phyloP scores from a whole-genome alignment of 2,329 filamentous ascomycete genomes.

The Penicillium sp. region DNA sequence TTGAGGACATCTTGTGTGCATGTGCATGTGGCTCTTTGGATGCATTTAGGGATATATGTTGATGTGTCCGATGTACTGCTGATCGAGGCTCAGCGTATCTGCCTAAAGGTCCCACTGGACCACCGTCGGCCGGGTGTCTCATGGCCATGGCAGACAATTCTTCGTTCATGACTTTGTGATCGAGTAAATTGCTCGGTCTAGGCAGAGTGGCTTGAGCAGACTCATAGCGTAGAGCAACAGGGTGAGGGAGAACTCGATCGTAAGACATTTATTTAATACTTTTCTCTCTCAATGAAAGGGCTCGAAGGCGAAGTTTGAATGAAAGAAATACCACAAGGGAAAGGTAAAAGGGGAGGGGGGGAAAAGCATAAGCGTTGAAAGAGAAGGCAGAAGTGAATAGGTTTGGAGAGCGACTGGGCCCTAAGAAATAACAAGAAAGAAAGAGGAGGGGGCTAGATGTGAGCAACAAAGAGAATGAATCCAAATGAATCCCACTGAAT shows the following conservation, averaged over 20 bases:
- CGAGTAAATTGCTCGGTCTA: constrained; percentile 39
- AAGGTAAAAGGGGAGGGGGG: constrained; percentile 1
- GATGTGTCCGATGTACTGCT: constrained; percentile 27
- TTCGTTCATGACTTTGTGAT: constrained; percentile 46
- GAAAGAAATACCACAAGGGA: constrained; percentile 4
- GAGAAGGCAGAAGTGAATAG: constrained; percentile 18
- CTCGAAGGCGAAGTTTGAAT: constrained; percentile 10
- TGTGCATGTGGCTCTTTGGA: constrained; percentile 15
- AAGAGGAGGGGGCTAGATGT: not conserved
- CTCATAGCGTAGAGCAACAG: constrained; percentile 45
- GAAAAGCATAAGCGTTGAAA: constrained; percentile 14
- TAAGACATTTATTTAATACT: constrained; percentile 46
- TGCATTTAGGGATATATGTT: constrained; percentile 27
- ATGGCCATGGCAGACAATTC: constrained; percentile 18
- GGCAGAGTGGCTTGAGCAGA: constrained; percentile 33
- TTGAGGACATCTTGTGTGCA: constrained; percentile 9
- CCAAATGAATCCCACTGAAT: not conserved
- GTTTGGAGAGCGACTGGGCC: not conserved
- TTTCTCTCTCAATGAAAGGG: constrained; percentile 12
- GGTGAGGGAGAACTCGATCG: constrained; percentile 49
- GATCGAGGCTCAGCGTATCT: constrained; percentile 24
- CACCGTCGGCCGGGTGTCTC: constrained; percentile 12
- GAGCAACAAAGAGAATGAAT: constrained; percentile 13
- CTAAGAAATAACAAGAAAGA: constrained; percentile 19
- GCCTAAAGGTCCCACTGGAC: constrained; percentile 18